A percentile compares a stretch with the other conserved stretches of the same genome.
Evolutionary conservation across 1,139 yeast genomes (phyloP).

Genomic region (Magnusiomyces paraingens): DNA sequence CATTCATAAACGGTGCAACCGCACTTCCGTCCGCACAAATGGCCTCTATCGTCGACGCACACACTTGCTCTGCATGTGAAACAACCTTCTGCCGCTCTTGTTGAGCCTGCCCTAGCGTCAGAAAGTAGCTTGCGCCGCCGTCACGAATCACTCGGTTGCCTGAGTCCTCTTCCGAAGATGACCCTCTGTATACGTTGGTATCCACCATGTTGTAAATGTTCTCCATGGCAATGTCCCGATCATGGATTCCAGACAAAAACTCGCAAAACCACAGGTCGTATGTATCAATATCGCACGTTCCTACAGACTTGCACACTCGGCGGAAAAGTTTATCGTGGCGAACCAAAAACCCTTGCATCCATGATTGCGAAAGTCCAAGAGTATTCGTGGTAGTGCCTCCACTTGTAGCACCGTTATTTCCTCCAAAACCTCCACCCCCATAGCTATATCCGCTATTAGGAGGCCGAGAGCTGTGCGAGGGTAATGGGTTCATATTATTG

Average conservation of each 20-base stretch:
- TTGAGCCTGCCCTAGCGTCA: not conserved
- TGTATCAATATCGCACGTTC: not conserved
- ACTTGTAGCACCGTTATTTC: not conserved
- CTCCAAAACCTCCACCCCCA: too few relatives aligned
- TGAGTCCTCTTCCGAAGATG: constrained; percentile 38
- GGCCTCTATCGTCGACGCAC: not conserved
- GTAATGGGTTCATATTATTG: too few relatives aligned
- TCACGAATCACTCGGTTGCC: constrained; percentile 55
- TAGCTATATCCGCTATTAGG: too few relatives aligned
- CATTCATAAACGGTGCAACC: constrained; percentile 3
- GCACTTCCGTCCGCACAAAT: constrained; percentile 8
- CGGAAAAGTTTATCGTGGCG: constrained; percentile 6
- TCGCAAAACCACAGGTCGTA: constrained; percentile 9
- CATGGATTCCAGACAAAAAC: constrained; percentile 5
- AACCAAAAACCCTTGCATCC: constrained; percentile 8
- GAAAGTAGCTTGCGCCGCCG: not conserved
- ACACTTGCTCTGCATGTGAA: not conserved
- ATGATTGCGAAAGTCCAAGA: constrained; percentile 2
- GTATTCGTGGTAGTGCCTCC: not conserved
- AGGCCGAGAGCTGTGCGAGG: too few relatives aligned
- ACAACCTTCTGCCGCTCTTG: not conserved
- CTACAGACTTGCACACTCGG: constrained; percentile 1
- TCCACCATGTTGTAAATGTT: constrained; percentile 7
- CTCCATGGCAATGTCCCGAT: not conserved
- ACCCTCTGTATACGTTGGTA: not conserved